Conservation (phyloP, 2,329 filamentous ascomycete species). For the Scopulariopsis brevicaulis region DNA sequence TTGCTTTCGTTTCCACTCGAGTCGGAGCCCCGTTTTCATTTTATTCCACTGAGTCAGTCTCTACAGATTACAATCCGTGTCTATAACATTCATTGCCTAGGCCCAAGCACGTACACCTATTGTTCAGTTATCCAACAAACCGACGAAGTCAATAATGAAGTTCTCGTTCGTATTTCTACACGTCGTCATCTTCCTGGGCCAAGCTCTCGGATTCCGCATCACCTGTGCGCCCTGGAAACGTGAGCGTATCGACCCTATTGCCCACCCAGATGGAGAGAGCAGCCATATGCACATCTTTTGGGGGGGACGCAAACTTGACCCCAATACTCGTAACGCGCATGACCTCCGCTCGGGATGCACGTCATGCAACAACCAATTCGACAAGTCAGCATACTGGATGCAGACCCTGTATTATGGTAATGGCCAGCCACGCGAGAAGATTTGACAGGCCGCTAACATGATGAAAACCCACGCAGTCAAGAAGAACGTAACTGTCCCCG, state of each 20-base stretch:
- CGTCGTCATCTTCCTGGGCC: background rate
- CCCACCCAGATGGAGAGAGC: background rate
- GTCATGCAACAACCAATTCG: background rate
- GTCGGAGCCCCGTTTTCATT: too few species aligned
- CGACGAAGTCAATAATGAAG: too few species aligned
- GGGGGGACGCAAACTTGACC: background rate
- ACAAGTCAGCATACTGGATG: background rate
- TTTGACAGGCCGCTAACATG: background rate
- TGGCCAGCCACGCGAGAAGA: background rate
- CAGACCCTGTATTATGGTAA: background rate
- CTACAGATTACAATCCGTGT: too few species aligned
- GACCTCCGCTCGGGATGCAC: background rate
- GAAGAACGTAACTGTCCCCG: too few species aligned
- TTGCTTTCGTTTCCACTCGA: too few species aligned
- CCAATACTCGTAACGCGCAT: background rate
- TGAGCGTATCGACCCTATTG: background rate
- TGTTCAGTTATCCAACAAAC: too few species aligned
- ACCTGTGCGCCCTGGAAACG: background rate
- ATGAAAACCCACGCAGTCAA: too few species aligned
- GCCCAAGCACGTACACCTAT: too few species aligned
- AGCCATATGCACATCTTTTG: background rate
- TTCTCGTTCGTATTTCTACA: too few species aligned
- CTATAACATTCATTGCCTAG: too few species aligned
- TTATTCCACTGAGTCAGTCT: too few species aligned
- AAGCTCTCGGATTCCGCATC: background rate